Percentiles rank a stretch among this genome's conserved stretches.
phyloP scores from a whole-genome alignment of 441 rosid genomes.

The Erysimum cheiri region DNA sequence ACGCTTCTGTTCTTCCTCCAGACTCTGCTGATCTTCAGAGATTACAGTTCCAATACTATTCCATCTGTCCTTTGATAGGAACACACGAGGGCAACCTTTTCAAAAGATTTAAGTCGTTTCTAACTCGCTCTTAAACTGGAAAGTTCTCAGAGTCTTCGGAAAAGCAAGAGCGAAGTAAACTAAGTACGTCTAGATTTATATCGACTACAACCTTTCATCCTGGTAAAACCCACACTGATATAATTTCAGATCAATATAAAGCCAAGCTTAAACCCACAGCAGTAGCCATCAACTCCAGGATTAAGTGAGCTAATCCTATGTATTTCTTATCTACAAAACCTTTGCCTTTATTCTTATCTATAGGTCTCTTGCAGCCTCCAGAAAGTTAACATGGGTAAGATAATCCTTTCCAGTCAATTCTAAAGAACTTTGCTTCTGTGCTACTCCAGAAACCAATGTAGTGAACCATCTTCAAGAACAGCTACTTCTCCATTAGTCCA shows the following conservation, averaged over 20 bases:
- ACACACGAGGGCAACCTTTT: not conserved
- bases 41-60: constrained; percentile 16
- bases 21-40: constrained; percentile 10
- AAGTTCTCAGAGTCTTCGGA: not conserved
- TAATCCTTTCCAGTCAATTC: constrained; percentile 20
- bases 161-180: constrained; percentile 25
- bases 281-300: constrained; percentile 16
- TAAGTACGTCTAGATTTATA: constrained; percentile 1
- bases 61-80: constrained; percentile 21
- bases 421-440: constrained; percentile 16
- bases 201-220: constrained; percentile 10
- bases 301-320: constrained; percentile 19
- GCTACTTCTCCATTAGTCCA: constrained; percentile 34
- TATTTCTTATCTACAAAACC: not conserved
- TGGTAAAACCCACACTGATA: constrained; percentile 24
- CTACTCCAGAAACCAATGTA: constrained; percentile 26
- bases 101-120: constrained; percentile 18
- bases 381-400: constrained; percentile 11
- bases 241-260: constrained; percentile 18
- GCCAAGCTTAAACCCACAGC: constrained; percentile 25
- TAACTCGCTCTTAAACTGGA: not conserved
- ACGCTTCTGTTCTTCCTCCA: constrained; percentile 4
- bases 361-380: constrained; percentile 29
- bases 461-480: constrained; percentile 30
- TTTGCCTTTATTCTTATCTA: constrained; percentile 22